phyloP scores from a whole-genome alignment of 495 filamentous ascomycete genomes.

The Neurospora cerealis region DNA sequence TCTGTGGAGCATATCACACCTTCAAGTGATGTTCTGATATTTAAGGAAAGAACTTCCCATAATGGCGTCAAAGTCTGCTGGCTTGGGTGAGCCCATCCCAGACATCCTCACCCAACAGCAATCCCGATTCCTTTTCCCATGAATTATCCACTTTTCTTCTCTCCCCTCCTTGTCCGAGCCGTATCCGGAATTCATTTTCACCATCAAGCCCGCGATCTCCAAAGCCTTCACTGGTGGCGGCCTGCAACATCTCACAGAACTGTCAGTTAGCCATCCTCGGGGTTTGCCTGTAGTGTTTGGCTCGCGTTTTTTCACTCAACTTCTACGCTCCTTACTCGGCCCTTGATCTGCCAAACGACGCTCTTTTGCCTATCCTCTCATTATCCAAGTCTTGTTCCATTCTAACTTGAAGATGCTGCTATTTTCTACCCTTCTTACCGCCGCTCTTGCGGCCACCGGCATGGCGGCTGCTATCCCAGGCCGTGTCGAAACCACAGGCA shows the following conservation, averaged over 20 bases:
- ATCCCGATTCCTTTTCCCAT: neutral
- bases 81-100: neutral
- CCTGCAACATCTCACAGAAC: neutral
- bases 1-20: neutral
- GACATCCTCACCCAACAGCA: neutral
- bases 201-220: neutral
- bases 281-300: neutral
- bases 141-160: neutral
- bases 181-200: neutral
- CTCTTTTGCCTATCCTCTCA: neutral
- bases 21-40: neutral
- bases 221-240: neutral
- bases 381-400: neutral
- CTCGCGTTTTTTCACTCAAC: neutral
- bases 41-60: neutral
- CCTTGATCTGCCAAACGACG: neutral
- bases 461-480: slow-evolving; percentile 21
- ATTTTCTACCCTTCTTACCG: slow-evolving; percentile 7
- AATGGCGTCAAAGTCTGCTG: neutral
- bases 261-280: neutral
- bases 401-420: slow-evolving; percentile 2
- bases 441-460: slow-evolving; percentile 33
- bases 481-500: slow-evolving; percentile 14
- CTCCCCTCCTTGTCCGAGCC: neutral
- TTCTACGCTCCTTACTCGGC: neutral